Base-by-base conservation (phyloP, 2,329 filamentous ascomycete genomes). In the Daldinia sp. region DNA sequence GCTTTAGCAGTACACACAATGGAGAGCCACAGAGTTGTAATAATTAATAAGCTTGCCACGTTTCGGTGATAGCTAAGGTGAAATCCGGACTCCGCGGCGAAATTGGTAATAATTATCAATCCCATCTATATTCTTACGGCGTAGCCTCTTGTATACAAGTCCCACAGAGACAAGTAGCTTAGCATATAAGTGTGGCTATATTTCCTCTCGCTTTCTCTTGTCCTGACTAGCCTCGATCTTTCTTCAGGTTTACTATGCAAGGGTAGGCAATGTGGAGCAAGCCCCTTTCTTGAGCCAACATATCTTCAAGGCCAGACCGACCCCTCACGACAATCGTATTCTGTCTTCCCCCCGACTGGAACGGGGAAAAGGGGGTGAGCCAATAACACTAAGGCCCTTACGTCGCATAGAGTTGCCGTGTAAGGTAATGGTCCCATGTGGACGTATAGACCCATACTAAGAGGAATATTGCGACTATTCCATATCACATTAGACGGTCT, bases 21-120 rank as follows among this genome's bases (percentile, higher is more conserved):
- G 58, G 45, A 63, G 58, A 66, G 60, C 60, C 57, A 37, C 47
- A 23, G 30, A 7, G 29, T 60, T 57, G 34, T 43, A 27, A 49
- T 29, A 35, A 3, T 37, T 45, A 25, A 19, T 43, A 43, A 27
- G 39, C 21, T 2, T 9, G 11, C 15, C 27, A 8, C 15, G 15
- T 27, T 45, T 45, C 13, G 21, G 39, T 45, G 39, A 45, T 27
- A 45, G 21, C 6, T 23, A 15, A 27, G 7, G 39, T 27, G 13
- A n/a, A 27, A 15, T 45, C 9, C 15, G 21, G 21, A 9, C 21
- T 25, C 21, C 11, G 13, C 39, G 39, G 39, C 39, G 21, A 43
- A 13, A 43, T 43, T 43, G 19, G 39, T 43, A 43, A 43, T 11
- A 9, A 43, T 43, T 43, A 43, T 43, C 25, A 43, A 43, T 43